Percentiles rank a stretch among this genome's conserved stretches.
Conservation (phyloP, 2,329 filamentous ascomycete species). For the Periglandula ipomoeae region DNA sequence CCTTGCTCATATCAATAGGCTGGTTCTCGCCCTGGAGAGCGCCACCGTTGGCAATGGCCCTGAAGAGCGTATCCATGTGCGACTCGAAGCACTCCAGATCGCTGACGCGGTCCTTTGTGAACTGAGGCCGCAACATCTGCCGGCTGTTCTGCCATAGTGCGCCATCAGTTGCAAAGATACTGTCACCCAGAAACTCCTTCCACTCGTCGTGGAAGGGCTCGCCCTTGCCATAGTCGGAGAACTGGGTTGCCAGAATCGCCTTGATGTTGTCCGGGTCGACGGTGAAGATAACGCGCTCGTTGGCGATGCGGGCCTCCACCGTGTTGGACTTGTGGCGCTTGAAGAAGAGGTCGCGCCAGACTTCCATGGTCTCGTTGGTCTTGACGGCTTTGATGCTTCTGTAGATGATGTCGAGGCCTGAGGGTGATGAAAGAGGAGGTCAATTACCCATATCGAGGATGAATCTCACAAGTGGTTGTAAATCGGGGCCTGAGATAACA, state of each 20-base stretch:
- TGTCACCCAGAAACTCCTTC: slow-evolving; percentile 41
- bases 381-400: slow-evolving; percentile 43
- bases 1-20: slow-evolving; percentile 50
- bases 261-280: slow-evolving; percentile 49
- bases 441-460: too few species aligned
- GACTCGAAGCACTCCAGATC: slow-evolving; percentile 75
- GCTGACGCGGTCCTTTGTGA: slow-evolving; percentile 74
- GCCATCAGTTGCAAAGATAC: slow-evolving; percentile 72
- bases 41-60: slow-evolving; percentile 51
- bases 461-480: too few species aligned
- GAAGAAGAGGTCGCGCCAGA: slow-evolving; percentile 49
- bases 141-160: slow-evolving; percentile 69
- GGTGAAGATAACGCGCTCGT: slow-evolving; percentile 31
- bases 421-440: too few species aligned
- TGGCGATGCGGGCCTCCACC: slow-evolving; percentile 53
- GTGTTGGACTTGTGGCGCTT: slow-evolving; percentile 39
- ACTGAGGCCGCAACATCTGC: slow-evolving; percentile 78
- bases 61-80: slow-evolving; percentile 67
- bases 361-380: slow-evolving; percentile 47
- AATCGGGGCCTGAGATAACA: too few species aligned
- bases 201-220: slow-evolving; percentile 31
- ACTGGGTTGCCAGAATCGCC: slow-evolving; percentile 45
- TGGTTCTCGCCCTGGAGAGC: slow-evolving; percentile 51
- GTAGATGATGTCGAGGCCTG: slow-evolving; percentile 55
- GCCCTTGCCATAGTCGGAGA: slow-evolving; percentile 44